Percentiles rank a stretch among this genome's conserved stretches.
These are phyloP conservation scores for Acanthochlamys bracteata DNA, from an alignment of 106 monocot genomes.

Conservation along the genomic window DNA sequence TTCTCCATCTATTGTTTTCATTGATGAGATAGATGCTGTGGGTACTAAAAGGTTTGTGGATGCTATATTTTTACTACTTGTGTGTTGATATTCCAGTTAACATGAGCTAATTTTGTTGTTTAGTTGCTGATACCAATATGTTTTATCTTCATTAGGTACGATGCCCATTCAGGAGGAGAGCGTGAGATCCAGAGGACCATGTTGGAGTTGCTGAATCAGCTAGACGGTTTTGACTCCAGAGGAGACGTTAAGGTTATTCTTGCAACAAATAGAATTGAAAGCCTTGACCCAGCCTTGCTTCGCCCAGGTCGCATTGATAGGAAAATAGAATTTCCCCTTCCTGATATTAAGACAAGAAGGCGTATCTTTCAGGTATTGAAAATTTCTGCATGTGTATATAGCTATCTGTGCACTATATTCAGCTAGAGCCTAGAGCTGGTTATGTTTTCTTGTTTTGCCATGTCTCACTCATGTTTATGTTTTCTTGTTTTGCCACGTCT, in stretches of 20 bases:
- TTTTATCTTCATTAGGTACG: conserved; percentile 38
- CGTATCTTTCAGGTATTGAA: conserved; percentile 75
- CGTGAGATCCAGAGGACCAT: conserved; percentile 97
- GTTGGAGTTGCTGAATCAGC: conserved; percentile 88
- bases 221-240: conserved; percentile 94
- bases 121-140: too few species aligned
- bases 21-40: conserved; percentile 96
- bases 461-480: neutral
- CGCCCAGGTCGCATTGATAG: conserved; percentile 88
- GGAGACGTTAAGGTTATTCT: conserved; percentile 98
- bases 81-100: too few species aligned
- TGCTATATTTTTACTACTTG: too few species aligned
- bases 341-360: conserved; percentile 90
- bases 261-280: conserved; percentile 93
- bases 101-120: too few species aligned
- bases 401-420: neutral
- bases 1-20: conserved; percentile 95
- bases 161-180: conserved; percentile 98
- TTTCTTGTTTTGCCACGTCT: neutral
- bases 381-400: neutral
- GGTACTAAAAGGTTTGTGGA: too few species aligned
- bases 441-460: neutral
- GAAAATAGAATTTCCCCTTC: conserved; percentile 94
- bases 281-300: conserved; percentile 89
- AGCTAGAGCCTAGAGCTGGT: neutral